Evolutionary conservation across 371 early-diverging fungal species (phyloP).

Genomic region (Mucor velutinosus): DNA sequence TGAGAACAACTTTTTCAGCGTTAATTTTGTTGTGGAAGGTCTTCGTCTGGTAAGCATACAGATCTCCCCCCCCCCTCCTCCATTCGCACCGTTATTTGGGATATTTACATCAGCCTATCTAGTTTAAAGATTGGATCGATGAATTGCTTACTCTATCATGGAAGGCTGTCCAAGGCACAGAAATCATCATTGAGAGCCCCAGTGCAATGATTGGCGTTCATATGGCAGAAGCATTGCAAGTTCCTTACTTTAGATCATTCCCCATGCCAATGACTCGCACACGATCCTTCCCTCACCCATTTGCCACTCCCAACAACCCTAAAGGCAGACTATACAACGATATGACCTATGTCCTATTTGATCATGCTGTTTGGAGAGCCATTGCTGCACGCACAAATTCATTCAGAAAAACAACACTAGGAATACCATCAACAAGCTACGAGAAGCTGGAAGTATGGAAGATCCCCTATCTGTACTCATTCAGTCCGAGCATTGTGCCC

Average conservation of each 20-base stretch:
- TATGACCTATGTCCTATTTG: constrained; percentile 79
- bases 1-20: constrained; percentile 77
- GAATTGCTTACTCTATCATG: constrained; percentile 70
- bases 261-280: constrained; percentile 89
- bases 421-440: constrained; percentile 55
- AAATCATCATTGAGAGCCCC: constrained; percentile 77
- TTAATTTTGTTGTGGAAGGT: constrained; percentile 71
- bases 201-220: constrained; percentile 82
- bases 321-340: constrained; percentile 77
- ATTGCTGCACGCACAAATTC: constrained; percentile 66
- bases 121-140: constrained; percentile 80
- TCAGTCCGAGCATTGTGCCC: constrained; percentile 73
- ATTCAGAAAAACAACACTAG: constrained; percentile 62
- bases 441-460: constrained; percentile 62
- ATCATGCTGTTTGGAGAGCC: constrained; percentile 78
- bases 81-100: not conserved
- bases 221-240: constrained; percentile 74
- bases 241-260: constrained; percentile 78
- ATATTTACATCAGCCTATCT: not conserved
- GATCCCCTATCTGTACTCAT: constrained; percentile 77
- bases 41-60: constrained; percentile 41
- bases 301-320: constrained; percentile 69
- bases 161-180: constrained; percentile 76
- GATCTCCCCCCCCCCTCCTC: not conserved
- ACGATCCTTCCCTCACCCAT: constrained; percentile 79